Evolutionary conservation across 179 eudicot species (phyloP).

Genomic region (Beta macrorhiza): DNA sequence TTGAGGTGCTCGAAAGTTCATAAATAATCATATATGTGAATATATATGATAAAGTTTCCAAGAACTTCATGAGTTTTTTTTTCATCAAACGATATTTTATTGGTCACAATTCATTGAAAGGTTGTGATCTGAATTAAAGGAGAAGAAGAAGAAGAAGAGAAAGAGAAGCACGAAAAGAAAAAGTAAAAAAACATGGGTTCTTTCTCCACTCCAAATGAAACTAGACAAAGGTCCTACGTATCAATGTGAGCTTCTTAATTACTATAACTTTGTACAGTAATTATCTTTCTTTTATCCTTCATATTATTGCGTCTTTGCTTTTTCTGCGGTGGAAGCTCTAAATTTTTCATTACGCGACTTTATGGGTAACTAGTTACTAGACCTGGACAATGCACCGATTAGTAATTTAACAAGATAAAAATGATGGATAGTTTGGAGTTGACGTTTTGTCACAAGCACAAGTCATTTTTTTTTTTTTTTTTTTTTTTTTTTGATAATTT

Average conservation of each 20-base stretch:
- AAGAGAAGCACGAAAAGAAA: background rate
- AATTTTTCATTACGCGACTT: too few species aligned
- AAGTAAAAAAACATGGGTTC: slow-evolving; percentile 31
- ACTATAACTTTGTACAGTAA: background rate
- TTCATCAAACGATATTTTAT: too few species aligned
- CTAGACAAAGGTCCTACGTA: slow-evolving; percentile 41
- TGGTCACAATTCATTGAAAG: background rate
- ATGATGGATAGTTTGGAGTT: too few species aligned
- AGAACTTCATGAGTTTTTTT: background rate
- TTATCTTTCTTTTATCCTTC: background rate
- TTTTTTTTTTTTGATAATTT: too few species aligned
- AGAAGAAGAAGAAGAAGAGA: background rate
- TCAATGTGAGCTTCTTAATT: slow-evolving; percentile 33
- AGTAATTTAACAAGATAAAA: too few species aligned
- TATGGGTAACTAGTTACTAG: too few species aligned
- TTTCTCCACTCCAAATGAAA: slow-evolving; percentile 35
- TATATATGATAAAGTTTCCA: background rate
- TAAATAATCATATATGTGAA: too few species aligned
- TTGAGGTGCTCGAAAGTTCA: slow-evolving; percentile 1
- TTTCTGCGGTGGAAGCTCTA: too few species aligned
- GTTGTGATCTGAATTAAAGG: background rate
- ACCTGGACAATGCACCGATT: too few species aligned
- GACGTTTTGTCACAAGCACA: too few species aligned
- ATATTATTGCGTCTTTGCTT: too few species aligned
- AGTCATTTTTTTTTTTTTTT: too few species aligned